These are phyloP conservation scores for Boletus rubropictus DNA, from an alignment of 768 basidiomycete genomes.

Conservation along the genomic window DNA sequence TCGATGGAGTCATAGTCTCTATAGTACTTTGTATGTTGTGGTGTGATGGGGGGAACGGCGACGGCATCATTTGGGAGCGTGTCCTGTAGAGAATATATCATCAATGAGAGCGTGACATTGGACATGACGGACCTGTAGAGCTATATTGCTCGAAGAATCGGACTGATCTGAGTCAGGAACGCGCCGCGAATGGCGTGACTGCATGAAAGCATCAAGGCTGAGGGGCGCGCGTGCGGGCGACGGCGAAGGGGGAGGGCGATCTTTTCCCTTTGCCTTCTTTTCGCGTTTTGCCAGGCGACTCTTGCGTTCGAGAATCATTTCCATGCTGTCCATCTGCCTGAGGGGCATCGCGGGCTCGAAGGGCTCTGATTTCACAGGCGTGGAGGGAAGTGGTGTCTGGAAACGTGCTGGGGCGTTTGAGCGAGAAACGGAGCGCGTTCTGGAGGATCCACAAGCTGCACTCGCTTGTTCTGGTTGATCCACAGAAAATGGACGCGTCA, in stretches of 20 bases:
- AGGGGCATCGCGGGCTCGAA: conserved; percentile 43
- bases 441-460: conserved; percentile 37
- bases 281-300: conserved; percentile 49
- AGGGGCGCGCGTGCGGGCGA: conserved; percentile 43
- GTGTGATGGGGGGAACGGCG: conserved; percentile 43
- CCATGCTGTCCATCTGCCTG: conserved; percentile 69
- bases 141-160: conserved; percentile 26
- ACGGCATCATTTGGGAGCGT: conserved; percentile 25
- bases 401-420: conserved; percentile 40
- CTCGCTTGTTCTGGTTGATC: conserved; percentile 32
- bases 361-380: conserved; percentile 62
- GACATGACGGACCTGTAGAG: conserved; percentile 37
- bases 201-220: conserved; percentile 45
- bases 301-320: conserved; percentile 69
- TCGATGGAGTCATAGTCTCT: conserved; percentile 36
- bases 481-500: conserved; percentile 40
- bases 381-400: conserved; percentile 42
- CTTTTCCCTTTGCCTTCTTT: conserved; percentile 42
- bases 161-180: conserved; percentile 29
- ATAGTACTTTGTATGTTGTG: conserved; percentile 58
- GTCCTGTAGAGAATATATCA: conserved; percentile 20
- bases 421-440: conserved; percentile 43
- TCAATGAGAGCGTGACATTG: conserved; percentile 15
- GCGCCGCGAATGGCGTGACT: conserved; percentile 52
- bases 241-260: conserved; percentile 48